A percentile compares a stretch with the other conserved stretches of the same genome.
These are phyloP conservation scores for Tetraselmis striata DNA, from an alignment of 139 green algal genomes.

Conservation along the genomic window DNA sequence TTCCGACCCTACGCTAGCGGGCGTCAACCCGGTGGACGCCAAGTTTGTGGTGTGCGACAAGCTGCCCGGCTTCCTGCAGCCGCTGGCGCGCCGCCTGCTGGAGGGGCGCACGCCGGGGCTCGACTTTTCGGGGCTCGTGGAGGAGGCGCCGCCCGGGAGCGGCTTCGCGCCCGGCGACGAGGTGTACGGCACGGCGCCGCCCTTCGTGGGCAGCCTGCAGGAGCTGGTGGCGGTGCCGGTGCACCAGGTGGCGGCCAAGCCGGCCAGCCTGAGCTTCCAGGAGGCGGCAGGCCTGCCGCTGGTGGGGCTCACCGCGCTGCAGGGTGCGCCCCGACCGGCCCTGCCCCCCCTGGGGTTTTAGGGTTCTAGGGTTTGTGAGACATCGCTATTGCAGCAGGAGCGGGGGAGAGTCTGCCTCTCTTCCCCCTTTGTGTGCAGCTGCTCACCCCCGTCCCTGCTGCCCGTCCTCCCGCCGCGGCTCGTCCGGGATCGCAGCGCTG, in stretches of 20 bases:
- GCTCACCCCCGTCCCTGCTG: too few species aligned
- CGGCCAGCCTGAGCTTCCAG: background rate
- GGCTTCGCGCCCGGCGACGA: conserved; percentile 9
- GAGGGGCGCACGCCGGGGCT: conserved; percentile 2
- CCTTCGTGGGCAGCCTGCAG: background rate
- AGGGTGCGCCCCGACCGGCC: too few species aligned
- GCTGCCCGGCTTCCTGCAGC: conserved; percentile 1
- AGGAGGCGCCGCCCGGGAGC: background rate
- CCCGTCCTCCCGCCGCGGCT: too few species aligned
- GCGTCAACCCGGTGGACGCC: conserved; percentile 22
- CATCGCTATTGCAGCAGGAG: too few species aligned
- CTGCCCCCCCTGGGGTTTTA: too few species aligned
- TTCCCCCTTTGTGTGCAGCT: background rate
- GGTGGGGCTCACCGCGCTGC: background rate
- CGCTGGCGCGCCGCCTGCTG: background rate
- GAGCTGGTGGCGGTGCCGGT: conserved; percentile 9
- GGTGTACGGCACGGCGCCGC: conserved; percentile 11
- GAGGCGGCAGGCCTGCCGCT: conserved; percentile 11
- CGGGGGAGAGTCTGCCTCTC: too few species aligned
- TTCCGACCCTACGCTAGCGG: too few species aligned
- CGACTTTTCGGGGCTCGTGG: conserved; percentile 15
- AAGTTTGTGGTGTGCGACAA: conserved; percentile 19
- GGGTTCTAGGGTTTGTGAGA: too few species aligned
- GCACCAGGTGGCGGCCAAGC: conserved; percentile 2
- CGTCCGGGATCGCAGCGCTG: too few species aligned